Evolutionary conservation across 129 eudicot genomes (phyloP).

Genomic region (Artemisia annua): DNA sequence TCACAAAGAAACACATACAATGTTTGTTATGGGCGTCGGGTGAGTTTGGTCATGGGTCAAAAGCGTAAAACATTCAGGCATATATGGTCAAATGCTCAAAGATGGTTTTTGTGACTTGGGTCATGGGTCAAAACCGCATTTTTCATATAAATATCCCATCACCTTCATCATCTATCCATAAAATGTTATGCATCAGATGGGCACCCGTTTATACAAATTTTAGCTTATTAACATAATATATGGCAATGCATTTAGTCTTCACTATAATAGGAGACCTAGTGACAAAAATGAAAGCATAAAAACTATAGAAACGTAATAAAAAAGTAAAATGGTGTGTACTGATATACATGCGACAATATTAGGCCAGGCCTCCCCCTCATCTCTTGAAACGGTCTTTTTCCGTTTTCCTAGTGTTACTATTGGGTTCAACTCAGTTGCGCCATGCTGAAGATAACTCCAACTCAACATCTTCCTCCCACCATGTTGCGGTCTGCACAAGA

Average conservation of each 20-base stretch:
- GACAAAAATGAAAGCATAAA: constrained; percentile 8
- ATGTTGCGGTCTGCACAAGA: constrained; percentile 61
- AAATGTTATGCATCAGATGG: not conserved
- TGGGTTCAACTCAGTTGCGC: constrained; percentile 64
- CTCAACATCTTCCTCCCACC: constrained; percentile 97
- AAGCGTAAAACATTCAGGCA: no score
- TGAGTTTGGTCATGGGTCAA: no score
- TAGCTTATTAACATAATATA: not conserved
- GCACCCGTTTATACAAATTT: not conserved
- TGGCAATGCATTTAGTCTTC: constrained; percentile 10
- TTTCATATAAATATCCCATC: no score
- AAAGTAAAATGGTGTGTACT: no score
- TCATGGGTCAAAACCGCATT: no score
- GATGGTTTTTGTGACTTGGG: no score
- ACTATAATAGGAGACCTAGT: constrained; percentile 14
- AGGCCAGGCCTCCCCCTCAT: not conserved
- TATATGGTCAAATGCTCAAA: no score
- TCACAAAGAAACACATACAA: no score
- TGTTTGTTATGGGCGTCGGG: no score
- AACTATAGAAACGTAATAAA: not conserved
- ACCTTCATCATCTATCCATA: not conserved
- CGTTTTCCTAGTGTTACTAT: constrained; percentile 1
- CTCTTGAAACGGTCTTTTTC: not conserved
- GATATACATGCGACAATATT: constrained; percentile 25
- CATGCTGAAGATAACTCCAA: constrained; percentile 83